Conservation (phyloP, 805 yeast genomes). For the Yamadazyma ubonensis region DNA sequence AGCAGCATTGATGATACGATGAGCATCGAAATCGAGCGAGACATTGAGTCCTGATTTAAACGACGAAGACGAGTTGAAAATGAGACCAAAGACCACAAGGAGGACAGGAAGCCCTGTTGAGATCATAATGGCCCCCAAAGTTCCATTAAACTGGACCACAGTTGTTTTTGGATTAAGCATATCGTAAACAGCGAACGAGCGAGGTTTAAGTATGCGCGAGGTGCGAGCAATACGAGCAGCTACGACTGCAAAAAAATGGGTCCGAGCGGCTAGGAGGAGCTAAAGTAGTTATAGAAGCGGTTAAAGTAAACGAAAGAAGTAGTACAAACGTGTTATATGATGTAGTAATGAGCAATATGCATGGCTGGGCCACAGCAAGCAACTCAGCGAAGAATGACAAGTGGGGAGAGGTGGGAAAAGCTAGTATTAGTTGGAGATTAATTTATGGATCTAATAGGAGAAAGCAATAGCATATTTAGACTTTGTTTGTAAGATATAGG, state of each 20-base stretch:
- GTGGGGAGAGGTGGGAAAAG: neutral
- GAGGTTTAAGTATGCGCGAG: neutral
- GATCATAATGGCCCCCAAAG: slow-evolving; percentile 67
- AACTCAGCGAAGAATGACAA: neutral
- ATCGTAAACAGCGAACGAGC: neutral
- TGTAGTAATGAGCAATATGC: no score
- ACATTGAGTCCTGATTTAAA: slow-evolving; percentile 23
- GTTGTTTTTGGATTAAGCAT: slow-evolving; percentile 68
- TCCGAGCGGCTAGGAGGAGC: no score
- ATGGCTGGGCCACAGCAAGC: no score
- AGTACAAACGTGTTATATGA: no score
- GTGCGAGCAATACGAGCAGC: neutral
- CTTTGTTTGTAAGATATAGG: no score
- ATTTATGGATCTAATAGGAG: no score
- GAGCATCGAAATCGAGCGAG: slow-evolving; percentile 35
- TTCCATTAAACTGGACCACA: slow-evolving; percentile 75
- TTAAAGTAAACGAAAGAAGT: neutral
- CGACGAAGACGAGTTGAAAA: slow-evolving; percentile 44
- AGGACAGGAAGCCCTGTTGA: slow-evolving; percentile 66
- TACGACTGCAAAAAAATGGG: no score
- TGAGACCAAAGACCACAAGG: slow-evolving; percentile 56
- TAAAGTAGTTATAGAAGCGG: no score
- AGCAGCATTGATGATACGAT: slow-evolving; percentile 4
- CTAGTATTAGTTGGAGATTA: no score
- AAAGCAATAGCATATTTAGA: no score